Evolutionary conservation across 169 alveolate species (phyloP).

Genomic region (Cyclospora cayetanensis): DNA sequence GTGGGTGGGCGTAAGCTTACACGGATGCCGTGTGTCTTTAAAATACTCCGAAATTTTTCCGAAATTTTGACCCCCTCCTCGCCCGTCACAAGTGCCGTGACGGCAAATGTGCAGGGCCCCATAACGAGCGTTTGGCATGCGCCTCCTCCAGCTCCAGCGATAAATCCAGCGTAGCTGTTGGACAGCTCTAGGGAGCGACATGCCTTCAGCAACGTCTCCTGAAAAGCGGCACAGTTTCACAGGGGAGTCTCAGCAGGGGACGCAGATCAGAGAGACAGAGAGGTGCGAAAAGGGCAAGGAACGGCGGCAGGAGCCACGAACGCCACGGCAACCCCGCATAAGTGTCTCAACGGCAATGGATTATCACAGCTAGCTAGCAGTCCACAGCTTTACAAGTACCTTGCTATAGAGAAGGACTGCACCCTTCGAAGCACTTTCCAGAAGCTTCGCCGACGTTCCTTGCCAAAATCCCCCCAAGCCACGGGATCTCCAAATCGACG

Average conservation of each 20-base stretch:
- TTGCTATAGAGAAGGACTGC: conserved; percentile 80
- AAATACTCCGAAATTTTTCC: conserved; percentile 46
- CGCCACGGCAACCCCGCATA: too few species aligned
- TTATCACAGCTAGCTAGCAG: too few species aligned
- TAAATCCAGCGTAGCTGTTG: conserved; percentile 77
- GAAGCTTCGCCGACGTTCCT: conserved; percentile 78
- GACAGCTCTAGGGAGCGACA: not conserved
- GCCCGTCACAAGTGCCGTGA: conserved; percentile 81
- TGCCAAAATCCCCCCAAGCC: conserved; percentile 78
- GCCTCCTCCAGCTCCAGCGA: conserved; percentile 84
- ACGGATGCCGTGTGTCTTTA: conserved; percentile 72
- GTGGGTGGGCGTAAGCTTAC: not conserved
- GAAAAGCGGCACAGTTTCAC: too few species aligned
- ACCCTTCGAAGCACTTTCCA: conserved; percentile 81
- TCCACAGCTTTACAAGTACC: too few species aligned
- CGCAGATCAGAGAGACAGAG: too few species aligned
- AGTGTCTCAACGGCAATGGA: too few species aligned
- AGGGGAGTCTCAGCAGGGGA: too few species aligned
- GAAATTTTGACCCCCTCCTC: conserved; percentile 42
- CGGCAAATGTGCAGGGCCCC: conserved; percentile 84
- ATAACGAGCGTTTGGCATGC: conserved; percentile 80
- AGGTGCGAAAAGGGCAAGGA: too few species aligned
- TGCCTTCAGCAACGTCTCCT: conserved; percentile 61
- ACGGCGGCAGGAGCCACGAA: too few species aligned
- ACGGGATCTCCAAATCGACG: conserved; percentile 75